These are phyloP conservation scores for Cerioporus squamosus DNA, from an alignment of 1,284 basidiomycete species.

Conservation along the genomic window DNA sequence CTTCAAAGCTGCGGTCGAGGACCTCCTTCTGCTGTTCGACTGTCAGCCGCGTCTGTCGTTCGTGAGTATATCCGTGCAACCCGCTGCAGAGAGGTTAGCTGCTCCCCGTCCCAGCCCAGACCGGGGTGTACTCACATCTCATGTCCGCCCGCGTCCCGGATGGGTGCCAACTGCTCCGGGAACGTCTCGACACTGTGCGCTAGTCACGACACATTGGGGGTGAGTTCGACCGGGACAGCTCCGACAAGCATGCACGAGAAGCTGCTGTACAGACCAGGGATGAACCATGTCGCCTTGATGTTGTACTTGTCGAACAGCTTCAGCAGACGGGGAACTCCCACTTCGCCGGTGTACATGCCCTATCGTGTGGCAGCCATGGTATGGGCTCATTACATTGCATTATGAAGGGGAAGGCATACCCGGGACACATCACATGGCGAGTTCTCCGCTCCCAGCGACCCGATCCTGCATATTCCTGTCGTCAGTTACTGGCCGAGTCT, in stretches of 20 bases:
- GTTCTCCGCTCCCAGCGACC: slow-evolving; percentile 73
- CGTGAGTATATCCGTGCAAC: slow-evolving; percentile 78
- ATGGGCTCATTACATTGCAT: background rate
- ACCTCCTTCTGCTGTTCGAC: slow-evolving; percentile 75
- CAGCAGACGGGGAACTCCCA: slow-evolving; percentile 70
- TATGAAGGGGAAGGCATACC: slow-evolving; percentile 32
- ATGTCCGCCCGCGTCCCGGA: slow-evolving; percentile 72
- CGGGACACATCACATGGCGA: slow-evolving; percentile 69
- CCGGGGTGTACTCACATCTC: slow-evolving; percentile 52
- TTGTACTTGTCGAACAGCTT: slow-evolving; percentile 74
- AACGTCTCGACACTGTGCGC: slow-evolving; percentile 76
- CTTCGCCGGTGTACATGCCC: slow-evolving; percentile 78
- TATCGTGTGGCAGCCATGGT: slow-evolving; percentile 20
- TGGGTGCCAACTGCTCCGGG: slow-evolving; percentile 64
- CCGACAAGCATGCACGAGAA: no score
- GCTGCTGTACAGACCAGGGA: slow-evolving; percentile 59
- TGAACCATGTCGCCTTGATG: slow-evolving; percentile 75
- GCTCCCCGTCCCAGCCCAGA: background rate
- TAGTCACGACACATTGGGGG: slow-evolving; percentile 26
- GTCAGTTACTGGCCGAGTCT: background rate
- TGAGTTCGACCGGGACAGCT: background rate
- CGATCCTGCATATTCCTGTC: slow-evolving; percentile 50
- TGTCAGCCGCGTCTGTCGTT: slow-evolving; percentile 69
- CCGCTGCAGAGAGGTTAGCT: slow-evolving; percentile 45
- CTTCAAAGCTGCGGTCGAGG: slow-evolving; percentile 66